Evolutionary conservation across 2,329 filamentous ascomycete species (phyloP).

Genomic region (Dactylellina haptotyla): DNA sequence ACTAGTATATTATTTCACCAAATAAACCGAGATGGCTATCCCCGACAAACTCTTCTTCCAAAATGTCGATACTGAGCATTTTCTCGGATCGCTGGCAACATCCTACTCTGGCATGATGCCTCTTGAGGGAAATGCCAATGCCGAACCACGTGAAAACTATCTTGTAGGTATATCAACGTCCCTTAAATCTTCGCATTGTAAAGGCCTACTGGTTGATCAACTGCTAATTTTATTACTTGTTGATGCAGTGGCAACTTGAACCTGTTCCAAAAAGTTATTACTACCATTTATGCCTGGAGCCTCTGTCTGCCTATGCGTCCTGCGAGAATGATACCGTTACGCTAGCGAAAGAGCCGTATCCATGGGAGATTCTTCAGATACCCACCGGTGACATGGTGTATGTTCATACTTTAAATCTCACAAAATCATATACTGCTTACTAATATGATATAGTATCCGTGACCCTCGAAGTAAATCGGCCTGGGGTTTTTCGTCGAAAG

Average conservation of each 20-base stretch:
- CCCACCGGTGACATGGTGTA: conserved; percentile 18
- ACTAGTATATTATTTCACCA: no score
- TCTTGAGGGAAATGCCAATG: neutral
- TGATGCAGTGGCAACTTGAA: conserved; percentile 3
- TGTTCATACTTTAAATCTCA: neutral
- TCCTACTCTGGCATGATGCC: neutral
- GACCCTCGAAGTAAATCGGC: conserved; percentile 1
- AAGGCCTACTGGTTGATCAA: neutral
- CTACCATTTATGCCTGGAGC: conserved; percentile 2
- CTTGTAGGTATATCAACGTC: neutral
- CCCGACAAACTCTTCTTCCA: conserved; percentile 7
- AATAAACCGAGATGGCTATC: neutral
- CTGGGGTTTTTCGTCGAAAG: conserved; percentile 5
- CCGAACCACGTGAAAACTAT: conserved; percentile 7
- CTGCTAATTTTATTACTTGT: neutral
- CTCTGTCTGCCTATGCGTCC: neutral
- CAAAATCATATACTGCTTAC: neutral
- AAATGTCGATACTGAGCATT: neutral
- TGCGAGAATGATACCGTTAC: conserved; percentile 1
- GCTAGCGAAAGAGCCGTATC: conserved; percentile 9
- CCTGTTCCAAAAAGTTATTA: conserved; percentile 4
- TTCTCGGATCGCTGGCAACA: neutral
- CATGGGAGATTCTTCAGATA: conserved; percentile 15
- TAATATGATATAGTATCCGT: conserved; percentile 1
- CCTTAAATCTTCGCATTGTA: neutral